Evolutionary conservation across 495 filamentous ascomycete species (phyloP).

Genomic region (Talaromyces wortmannii): DNA sequence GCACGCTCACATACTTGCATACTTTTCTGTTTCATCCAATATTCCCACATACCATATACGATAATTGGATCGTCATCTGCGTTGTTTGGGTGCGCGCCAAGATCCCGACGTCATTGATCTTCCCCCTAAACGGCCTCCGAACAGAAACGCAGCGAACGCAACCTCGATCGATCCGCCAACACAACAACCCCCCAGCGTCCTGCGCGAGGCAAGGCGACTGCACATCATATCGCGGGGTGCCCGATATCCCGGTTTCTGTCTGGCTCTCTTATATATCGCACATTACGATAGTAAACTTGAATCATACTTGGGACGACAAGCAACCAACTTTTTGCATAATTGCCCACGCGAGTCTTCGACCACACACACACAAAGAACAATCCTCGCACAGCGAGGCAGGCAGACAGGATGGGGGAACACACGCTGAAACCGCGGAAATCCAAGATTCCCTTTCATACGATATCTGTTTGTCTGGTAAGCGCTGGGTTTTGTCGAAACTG

Average conservation of each 20-base stretch:
- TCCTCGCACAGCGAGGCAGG: neutral
- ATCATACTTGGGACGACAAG: too few relatives aligned
- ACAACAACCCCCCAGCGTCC: neutral
- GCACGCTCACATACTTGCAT: too few relatives aligned
- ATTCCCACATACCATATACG: neutral
- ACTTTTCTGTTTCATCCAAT: too few relatives aligned
- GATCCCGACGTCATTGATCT: neutral
- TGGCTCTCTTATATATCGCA: too few relatives aligned
- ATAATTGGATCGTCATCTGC: neutral
- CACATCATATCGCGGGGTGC: too few relatives aligned
- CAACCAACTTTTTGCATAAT: too few relatives aligned
- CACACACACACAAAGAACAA: neutral
- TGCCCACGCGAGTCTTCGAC: neutral
- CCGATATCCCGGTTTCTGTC: too few relatives aligned
- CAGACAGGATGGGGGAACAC: neutral
- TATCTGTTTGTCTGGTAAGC: neutral
- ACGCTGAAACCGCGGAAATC: neutral
- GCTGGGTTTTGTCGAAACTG: neutral
- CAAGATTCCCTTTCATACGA: neutral
- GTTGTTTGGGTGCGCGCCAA: neutral
- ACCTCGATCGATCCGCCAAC: too few relatives aligned
- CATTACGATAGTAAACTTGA: too few relatives aligned
- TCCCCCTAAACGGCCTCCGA: neutral
- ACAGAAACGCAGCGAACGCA: too few relatives aligned
- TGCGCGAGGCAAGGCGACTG: neutral